These are phyloP conservation scores for Xylariales sp. DNA, from an alignment of 2,329 filamentous ascomycete genomes.

Conservation along the genomic window DNA sequence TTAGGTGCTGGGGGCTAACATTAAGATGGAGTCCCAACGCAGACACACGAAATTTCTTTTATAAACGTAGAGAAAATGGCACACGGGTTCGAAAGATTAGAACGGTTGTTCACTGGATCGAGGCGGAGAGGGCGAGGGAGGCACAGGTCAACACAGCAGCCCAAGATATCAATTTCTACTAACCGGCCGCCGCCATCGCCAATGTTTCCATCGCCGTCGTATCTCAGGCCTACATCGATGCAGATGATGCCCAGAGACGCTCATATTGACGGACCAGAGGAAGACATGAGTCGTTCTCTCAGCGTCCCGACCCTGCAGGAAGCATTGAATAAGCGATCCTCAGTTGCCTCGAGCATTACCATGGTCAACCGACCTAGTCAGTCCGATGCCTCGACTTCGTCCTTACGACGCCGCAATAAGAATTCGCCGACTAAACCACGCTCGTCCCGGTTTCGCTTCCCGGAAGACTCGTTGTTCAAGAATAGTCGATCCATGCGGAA, in stretches of 20 bases:
- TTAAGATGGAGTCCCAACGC: not conserved
- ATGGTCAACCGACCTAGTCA: constrained; percentile 35
- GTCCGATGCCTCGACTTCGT: constrained; percentile 30
- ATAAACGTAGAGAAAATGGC: constrained; percentile 54
- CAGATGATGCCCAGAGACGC: constrained; percentile 69
- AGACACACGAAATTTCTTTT: not conserved
- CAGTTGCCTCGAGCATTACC: constrained; percentile 42
- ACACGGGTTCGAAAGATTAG: constrained; percentile 60
- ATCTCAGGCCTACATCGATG: constrained; percentile 65
- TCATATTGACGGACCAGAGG: constrained; percentile 54
- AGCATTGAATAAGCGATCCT: constrained; percentile 41
- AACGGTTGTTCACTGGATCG: constrained; percentile 61
- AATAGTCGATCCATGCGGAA: constrained; percentile 29
- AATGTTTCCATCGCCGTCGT: constrained; percentile 53
- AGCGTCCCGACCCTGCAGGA: constrained; percentile 45
- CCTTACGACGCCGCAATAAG: constrained; percentile 24
- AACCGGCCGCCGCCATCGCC: constrained; percentile 35
- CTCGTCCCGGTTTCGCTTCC: constrained; percentile 45
- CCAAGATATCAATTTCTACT: constrained; percentile 32
- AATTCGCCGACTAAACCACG: constrained; percentile 27
- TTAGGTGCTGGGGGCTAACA: constrained; percentile 11
- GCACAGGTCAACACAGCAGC: constrained; percentile 39
- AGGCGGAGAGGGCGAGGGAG: constrained; percentile 54
- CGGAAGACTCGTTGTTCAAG: constrained; percentile 45
- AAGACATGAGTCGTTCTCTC: constrained; percentile 43